A percentile compares a stretch with the other conserved stretches of the same genome.
These are phyloP conservation scores for Sporopachydermia cereana DNA, from an alignment of 1,139 yeast species.

Conservation along the genomic window DNA sequence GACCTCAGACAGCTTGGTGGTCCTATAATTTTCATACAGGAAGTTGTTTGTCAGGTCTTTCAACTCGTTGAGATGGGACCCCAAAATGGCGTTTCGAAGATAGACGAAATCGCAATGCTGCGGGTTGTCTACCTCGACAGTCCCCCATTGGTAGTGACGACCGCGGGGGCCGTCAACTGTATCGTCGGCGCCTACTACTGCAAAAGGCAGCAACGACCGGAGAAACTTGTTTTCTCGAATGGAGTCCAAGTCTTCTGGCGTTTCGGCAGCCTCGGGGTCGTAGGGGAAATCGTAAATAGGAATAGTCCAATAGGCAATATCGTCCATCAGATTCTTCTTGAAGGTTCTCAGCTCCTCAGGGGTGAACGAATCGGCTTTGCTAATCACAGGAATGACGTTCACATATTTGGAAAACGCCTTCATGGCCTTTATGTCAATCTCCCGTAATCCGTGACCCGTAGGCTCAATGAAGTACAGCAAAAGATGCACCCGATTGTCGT, in stretches of 20 bases:
- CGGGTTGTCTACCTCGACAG: slow-evolving; percentile 79
- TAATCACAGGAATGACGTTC: slow-evolving; percentile 78
- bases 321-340: slow-evolving; percentile 56
- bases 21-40: slow-evolving; percentile 84
- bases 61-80: slow-evolving; percentile 88
- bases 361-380: slow-evolving; percentile 83
- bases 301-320: slow-evolving; percentile 62
- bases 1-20: slow-evolving; percentile 58
- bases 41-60: slow-evolving; percentile 90
- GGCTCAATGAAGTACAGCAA: slow-evolving; percentile 61
- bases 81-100: slow-evolving; percentile 70
- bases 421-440: slow-evolving; percentile 69
- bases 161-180: slow-evolving; percentile 65
- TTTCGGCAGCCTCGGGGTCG: slow-evolving; percentile 33
- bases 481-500: slow-evolving; percentile 65
- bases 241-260: slow-evolving; percentile 54
- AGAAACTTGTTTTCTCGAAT: slow-evolving; percentile 71
- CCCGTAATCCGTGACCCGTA: slow-evolving; percentile 67
- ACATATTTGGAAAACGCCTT: slow-evolving; percentile 66
- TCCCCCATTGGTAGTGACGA: slow-evolving; percentile 92
- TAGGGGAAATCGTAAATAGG: slow-evolving; percentile 78
- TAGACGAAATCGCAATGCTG: slow-evolving; percentile 75
- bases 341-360: slow-evolving; percentile 55
- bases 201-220: slow-evolving; percentile 74
- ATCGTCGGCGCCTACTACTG: slow-evolving; percentile 68